Base-by-base conservation (phyloP, 345 rosid genomes). In the Citrus mangshanensis region DNA sequence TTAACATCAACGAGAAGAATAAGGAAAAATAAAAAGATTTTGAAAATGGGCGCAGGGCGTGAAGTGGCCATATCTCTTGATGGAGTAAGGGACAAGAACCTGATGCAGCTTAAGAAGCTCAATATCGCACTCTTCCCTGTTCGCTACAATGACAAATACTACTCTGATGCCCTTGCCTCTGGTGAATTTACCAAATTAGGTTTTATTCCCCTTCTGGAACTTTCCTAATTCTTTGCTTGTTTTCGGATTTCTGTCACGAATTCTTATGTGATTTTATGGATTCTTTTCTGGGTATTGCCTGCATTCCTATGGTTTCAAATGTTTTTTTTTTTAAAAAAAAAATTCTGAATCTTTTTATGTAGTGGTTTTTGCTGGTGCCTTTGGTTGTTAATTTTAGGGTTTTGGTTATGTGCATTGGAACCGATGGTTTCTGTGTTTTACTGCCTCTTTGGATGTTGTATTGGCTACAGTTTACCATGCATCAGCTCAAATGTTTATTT, bases 61-160 rank as follows among this genome's bases (percentile, higher is more conserved):
- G 97, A 87, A 73, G 88, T 87, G 77, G 81, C 91, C 40, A 83
- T 94, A 84, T 96, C 98, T 62, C 86, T 96, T 25, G 99, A 96
- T 77, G 98, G 86, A 32, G 97, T 96, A 77, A 90, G 98, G 75
- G 98, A 96, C 91, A 96, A 96, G 92, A 96, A 92, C 88, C 69
- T 91, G 90, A 96, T 93, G 99, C 98, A 91, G 90, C 93, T 94
- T 14, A 93, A 89, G 95, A 96, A 93, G 83, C 97, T 96, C 86
- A 96, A 96, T 82, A 86, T 91, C 32, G 97, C 88, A 66, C 86
- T 96, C 84, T 96, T 96, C 88, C 93, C 98, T 35, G 93, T 94
- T 89, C 95, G 94, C 70, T 94, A 96, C 88, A 94, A 91, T 85
- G 97, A 94, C 61, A 96, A 93, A 84, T 96, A 93, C 79, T 96